Percentiles rank a stretch among this genome's conserved stretches.
Conservation (phyloP, 495 filamentous ascomycete genomes). For the Aspergillus indologenus region DNA sequence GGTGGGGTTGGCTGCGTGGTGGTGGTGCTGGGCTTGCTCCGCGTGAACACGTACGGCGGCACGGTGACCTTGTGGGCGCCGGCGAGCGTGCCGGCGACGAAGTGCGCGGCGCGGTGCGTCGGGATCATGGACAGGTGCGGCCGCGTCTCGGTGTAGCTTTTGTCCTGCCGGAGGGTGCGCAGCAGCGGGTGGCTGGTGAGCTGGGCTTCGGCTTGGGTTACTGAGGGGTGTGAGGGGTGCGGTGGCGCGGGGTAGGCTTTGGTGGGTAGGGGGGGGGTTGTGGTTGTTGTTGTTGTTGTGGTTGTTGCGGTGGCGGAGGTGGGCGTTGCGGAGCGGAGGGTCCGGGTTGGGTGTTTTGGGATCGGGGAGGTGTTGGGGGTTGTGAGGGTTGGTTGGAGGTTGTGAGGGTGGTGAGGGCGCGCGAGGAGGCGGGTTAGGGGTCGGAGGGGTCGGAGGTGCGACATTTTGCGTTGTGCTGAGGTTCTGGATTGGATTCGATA, state of each 20-base stretch:
- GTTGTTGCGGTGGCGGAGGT: constrained; percentile 14
- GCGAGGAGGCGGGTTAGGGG: neutral
- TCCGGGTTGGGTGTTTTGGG: neutral
- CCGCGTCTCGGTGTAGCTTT: constrained; percentile 67
- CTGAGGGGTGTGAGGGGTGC: neutral
- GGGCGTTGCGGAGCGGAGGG: constrained; percentile 17
- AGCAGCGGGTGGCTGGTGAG: constrained; percentile 72
- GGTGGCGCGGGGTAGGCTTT: neutral
- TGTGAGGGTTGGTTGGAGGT: neutral
- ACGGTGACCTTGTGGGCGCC: constrained; percentile 71
- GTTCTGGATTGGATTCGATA: neutral
- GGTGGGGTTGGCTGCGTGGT: neutral
- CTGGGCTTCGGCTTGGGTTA: constrained; percentile 44
- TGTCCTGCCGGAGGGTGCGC: constrained; percentile 58
- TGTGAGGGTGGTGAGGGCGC: neutral
- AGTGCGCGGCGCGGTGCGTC: constrained; percentile 28
- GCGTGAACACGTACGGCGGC: constrained; percentile 64
- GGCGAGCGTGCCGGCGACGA: constrained; percentile 51
- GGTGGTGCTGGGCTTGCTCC: neutral
- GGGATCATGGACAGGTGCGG: constrained; percentile 50
- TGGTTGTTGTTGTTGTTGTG: neutral
- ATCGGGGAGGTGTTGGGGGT: neutral
- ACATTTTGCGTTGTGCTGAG: neutral
- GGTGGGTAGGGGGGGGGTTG: neutral
- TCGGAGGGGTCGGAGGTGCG: neutral